These are phyloP conservation scores for Sporothrix curviconia DNA, from an alignment of 2,329 filamentous ascomycete genomes.

Conservation along the genomic window DNA sequence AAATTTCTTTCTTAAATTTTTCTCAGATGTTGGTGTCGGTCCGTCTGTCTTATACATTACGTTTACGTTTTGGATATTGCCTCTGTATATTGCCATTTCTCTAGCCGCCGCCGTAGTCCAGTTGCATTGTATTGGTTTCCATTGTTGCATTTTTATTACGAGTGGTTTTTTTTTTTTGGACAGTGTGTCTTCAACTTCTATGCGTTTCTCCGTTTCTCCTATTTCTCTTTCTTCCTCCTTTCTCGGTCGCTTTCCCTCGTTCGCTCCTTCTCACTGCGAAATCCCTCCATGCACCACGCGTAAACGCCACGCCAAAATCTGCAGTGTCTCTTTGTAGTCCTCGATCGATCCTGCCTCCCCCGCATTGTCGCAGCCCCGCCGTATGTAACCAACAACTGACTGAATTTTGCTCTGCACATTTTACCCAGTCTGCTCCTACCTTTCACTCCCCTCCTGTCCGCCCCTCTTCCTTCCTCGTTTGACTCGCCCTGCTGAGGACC, in stretches of 20 bases:
- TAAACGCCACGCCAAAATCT: neutral
- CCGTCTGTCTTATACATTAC: constrained; percentile 4
- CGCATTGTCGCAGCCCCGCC: constrained; percentile 16
- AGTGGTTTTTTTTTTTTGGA: no score
- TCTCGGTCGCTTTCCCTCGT: neutral
- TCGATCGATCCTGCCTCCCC: constrained; percentile 1
- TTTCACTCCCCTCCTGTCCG: neutral
- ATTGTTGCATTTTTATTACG: neutral
- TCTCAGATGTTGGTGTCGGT: neutral
- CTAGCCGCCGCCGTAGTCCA: no score
- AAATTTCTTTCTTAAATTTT: neutral
- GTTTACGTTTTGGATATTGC: constrained; percentile 3
- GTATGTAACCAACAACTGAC: constrained; percentile 5
- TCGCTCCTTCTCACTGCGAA: neutral
- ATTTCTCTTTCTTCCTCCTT: neutral
- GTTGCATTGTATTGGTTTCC: neutral
- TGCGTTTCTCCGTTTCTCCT: no score
- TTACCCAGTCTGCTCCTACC: neutral
- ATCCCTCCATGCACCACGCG: neutral
- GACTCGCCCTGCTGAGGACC: no score
- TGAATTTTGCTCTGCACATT: neutral
- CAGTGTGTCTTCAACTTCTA: no score
- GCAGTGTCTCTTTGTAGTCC: neutral
- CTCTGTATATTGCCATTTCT: neutral
- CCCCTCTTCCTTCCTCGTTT: neutral